phyloP scores from a whole-genome alignment of 1,284 basidiomycete species.

The Afroboletus lepidellus region DNA sequence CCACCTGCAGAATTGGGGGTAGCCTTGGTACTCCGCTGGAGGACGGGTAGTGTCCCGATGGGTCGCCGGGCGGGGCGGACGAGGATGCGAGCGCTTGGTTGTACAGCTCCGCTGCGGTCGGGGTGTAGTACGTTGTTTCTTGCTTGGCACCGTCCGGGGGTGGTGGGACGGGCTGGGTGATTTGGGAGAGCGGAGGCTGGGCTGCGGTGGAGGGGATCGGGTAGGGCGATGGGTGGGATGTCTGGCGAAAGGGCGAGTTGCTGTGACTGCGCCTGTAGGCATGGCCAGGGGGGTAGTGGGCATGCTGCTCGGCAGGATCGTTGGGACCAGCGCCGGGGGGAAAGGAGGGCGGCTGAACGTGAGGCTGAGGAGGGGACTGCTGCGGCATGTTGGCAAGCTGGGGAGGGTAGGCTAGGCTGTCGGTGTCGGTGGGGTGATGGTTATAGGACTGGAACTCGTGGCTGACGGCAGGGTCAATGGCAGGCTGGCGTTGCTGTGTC shows the following conservation, averaged over 20 bases:
- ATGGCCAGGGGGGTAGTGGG: conserved; percentile 34
- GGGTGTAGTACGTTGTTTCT: conserved; percentile 39
- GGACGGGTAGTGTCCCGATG: conserved; percentile 51
- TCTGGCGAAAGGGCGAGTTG: conserved; percentile 36
- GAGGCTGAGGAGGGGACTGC: conserved; percentile 26
- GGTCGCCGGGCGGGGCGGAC: conserved; percentile 22
- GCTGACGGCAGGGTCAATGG: conserved; percentile 34
- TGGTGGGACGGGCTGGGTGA: conserved; percentile 14
- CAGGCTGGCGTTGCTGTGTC: conserved; percentile 33
- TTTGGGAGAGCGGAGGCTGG: conserved; percentile 24
- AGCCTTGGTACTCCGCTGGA: conserved; percentile 60
- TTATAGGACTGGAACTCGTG: conserved; percentile 34
- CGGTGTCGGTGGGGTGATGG: conserved; percentile 29
- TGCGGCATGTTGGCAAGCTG: conserved; percentile 31
- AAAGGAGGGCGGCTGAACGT: conserved; percentile 30
- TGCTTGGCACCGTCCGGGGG: conserved; percentile 26
- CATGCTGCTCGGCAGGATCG: conserved; percentile 32
- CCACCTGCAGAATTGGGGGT: conserved; percentile 81
- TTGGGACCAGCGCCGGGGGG: conserved; percentile 36
- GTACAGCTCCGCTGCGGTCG: conserved; percentile 48
- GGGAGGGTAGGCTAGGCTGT: conserved; percentile 24
- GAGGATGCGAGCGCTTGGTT: conserved; percentile 40
- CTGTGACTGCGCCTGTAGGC: conserved; percentile 36
- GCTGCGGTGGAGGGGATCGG: conserved; percentile 40
- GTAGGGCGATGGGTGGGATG: conserved; percentile 37